phyloP scores from a whole-genome alignment of 2,329 filamentous ascomycete genomes.

The Pyrenophora seminiperda region DNA sequence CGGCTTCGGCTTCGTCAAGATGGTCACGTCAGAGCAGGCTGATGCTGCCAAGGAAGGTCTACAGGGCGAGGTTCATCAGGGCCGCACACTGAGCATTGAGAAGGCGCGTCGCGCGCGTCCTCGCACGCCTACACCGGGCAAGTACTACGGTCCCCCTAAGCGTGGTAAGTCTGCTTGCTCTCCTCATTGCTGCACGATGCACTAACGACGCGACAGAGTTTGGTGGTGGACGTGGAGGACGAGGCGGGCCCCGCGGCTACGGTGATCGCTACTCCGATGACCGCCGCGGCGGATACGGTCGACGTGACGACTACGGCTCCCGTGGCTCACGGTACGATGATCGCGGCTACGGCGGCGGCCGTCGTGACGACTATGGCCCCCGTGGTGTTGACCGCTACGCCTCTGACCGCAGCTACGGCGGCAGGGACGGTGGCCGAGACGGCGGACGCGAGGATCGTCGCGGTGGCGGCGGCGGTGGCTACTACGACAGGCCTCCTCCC shows the following conservation, averaged over 20 bases:
- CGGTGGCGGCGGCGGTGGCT: slow-evolving; percentile 58
- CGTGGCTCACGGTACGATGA: slow-evolving; percentile 47
- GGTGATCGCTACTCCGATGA: slow-evolving; percentile 55
- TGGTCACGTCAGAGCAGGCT: slow-evolving; percentile 92
- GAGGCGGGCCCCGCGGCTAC: slow-evolving; percentile 54
- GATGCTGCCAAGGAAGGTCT: slow-evolving; percentile 96
- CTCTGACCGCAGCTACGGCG: slow-evolving; percentile 61
- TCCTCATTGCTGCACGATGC: not conserved
- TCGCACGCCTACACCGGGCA: slow-evolving; percentile 94
- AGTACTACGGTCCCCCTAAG: slow-evolving; percentile 99
- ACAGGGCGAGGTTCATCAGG: slow-evolving; percentile 93
- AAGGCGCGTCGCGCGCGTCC: slow-evolving; percentile 95
- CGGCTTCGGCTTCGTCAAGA: slow-evolving; percentile 99
- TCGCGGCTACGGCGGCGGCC: slow-evolving; percentile 63
- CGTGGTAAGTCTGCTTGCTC: slow-evolving; percentile 67
- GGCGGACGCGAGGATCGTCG: slow-evolving; percentile 52
- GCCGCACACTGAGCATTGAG: slow-evolving; percentile 95
- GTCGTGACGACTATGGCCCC: slow-evolving; percentile 46
- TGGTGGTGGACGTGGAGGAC: slow-evolving; percentile 48
- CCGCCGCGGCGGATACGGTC: slow-evolving; percentile 53
- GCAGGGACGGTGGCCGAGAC: slow-evolving; percentile 60
- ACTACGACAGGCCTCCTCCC: slow-evolving; percentile 60
- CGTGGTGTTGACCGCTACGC: slow-evolving; percentile 61
- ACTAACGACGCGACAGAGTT: slow-evolving; percentile 48
- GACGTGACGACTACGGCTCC: slow-evolving; percentile 56